Percentiles rank a stretch among this genome's conserved stretches.
These are phyloP conservation scores for Thraustochytrium sp. DNA, from an alignment of 352 stramenopile species.

Conservation along the genomic window DNA sequence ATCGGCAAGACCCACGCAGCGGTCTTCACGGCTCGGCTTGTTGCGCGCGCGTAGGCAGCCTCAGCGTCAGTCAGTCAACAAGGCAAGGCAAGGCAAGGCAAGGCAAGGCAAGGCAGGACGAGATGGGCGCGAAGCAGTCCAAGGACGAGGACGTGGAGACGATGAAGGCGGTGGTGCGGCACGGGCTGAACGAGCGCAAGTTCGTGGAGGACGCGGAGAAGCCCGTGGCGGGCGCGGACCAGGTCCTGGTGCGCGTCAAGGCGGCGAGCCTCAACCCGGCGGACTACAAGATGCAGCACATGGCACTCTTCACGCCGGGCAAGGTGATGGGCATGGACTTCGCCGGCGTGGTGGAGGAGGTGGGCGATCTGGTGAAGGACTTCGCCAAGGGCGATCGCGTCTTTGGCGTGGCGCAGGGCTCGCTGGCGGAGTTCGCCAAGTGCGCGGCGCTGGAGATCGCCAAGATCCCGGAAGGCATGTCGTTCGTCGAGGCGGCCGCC, in stretches of 20 bases:
- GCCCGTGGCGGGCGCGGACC: not conserved
- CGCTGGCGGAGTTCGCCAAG: conserved; percentile 59
- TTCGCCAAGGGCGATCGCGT: conserved; percentile 63
- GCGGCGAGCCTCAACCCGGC: not conserved
- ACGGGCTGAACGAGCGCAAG: not conserved
- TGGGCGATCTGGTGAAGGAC: conserved; percentile 47
- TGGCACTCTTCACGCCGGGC: conserved; percentile 47
- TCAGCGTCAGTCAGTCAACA: no score
- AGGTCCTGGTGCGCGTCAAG: not conserved
- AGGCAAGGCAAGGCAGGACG: no score
- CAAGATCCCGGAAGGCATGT: conserved; percentile 57
- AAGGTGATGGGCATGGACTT: conserved; percentile 61
- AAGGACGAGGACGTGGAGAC: conserved; percentile 45
- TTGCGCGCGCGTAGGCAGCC: no score
- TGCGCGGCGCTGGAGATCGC: conserved; percentile 55
- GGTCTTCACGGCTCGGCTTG: no score
- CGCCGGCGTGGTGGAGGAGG: conserved; percentile 60
- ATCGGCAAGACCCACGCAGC: no score
- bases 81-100: no score
- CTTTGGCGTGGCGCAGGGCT: conserved; percentile 59
- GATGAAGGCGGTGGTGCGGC: not conserved
- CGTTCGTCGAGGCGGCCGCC: conserved; percentile 59
- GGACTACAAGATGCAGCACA: not conserved
- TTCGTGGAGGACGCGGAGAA: not conserved
- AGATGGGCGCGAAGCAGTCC: no score